phyloP scores from a whole-genome alignment of 108 stramenopile species.

The Cyclotella atomus region DNA sequence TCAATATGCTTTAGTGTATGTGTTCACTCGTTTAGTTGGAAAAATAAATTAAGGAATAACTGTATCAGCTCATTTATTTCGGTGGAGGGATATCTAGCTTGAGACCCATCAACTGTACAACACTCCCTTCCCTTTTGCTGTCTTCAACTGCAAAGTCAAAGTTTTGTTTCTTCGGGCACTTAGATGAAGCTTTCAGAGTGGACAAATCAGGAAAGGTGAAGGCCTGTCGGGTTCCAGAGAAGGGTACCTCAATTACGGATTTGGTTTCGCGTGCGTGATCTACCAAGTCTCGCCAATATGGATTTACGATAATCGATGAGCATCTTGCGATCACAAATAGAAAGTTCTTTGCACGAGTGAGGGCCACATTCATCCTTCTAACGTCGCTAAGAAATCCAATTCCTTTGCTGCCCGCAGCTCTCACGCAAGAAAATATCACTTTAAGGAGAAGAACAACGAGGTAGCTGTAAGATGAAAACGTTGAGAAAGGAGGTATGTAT shows the following conservation, averaged over 20 bases:
- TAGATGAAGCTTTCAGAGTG: conserved; percentile 22
- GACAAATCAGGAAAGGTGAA: conserved; percentile 43
- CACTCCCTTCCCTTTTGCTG: not conserved
- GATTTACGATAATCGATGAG: conserved; percentile 79
- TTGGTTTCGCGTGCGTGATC: conserved; percentile 68
- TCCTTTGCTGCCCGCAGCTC: conserved; percentile 87
- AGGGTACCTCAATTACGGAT: conserved; percentile 69
- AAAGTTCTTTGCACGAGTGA: conserved; percentile 95
- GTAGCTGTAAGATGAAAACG: no score
- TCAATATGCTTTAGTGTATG: no score
- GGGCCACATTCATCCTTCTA: conserved; percentile 97
- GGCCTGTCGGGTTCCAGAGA: conserved; percentile 17
- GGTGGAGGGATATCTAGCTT: not conserved
- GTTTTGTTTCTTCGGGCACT: not conserved
- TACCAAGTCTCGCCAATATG: conserved; percentile 88
- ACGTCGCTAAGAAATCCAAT: conserved; percentile 98
- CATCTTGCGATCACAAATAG: conserved; percentile 86
- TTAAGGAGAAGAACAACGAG: not conserved
- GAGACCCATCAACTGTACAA: not conserved
- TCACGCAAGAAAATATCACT: conserved; percentile 93
- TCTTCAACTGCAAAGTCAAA: not conserved
- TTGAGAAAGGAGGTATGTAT: no score
- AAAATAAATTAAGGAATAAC: no score
- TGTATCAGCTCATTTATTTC: no score
- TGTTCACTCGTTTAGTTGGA: no score